phyloP scores from a whole-genome alignment of 257 asterid genomes.

The Voacanga thouarsii region DNA sequence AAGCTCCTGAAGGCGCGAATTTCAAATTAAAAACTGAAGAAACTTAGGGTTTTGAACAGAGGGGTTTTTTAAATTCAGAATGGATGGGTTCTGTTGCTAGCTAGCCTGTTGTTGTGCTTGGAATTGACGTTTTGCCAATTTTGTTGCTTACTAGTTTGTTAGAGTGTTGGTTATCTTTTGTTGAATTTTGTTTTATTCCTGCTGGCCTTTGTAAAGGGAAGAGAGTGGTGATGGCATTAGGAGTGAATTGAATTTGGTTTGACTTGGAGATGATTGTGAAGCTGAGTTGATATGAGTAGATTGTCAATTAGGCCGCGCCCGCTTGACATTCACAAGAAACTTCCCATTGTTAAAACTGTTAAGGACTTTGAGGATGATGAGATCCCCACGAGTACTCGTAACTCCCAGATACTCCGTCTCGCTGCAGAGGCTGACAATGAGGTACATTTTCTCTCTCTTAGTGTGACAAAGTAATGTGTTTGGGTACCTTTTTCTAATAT shows the following conservation, averaged over 20 bases:
- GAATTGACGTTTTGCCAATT: not conserved
- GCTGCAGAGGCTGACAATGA: constrained; percentile 76
- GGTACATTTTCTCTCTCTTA: constrained; percentile 36
- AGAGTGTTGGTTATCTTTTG: not conserved
- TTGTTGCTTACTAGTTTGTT: not conserved
- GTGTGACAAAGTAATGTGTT: not conserved
- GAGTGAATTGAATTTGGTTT: not conserved
- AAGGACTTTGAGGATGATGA: constrained; percentile 99
- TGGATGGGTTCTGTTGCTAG: not conserved
- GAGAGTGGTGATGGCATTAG: not conserved
- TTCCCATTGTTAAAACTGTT: constrained; percentile 81
- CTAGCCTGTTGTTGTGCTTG: not conserved
- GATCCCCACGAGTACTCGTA: constrained; percentile 73
- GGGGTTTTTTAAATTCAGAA: not conserved
- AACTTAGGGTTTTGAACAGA: not conserved
- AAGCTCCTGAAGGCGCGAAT: constrained; percentile 20
- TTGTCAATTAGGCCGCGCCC: constrained; percentile 99
- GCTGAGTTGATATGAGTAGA: constrained; percentile 87
- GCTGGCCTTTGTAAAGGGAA: not conserved
- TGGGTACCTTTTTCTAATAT: constrained; percentile 5
- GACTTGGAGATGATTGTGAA: constrained; percentile 21
- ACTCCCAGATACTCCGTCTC: constrained; percentile 77
- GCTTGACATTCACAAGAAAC: constrained; percentile 93
- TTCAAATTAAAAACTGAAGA: constrained; percentile 9
- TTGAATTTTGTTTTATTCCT: not conserved